Percentiles rank a stretch among this genome's conserved stretches.
Evolutionary conservation across 2,329 filamentous ascomycete genomes (phyloP).

Genomic region (Trichothecium roseum): DNA sequence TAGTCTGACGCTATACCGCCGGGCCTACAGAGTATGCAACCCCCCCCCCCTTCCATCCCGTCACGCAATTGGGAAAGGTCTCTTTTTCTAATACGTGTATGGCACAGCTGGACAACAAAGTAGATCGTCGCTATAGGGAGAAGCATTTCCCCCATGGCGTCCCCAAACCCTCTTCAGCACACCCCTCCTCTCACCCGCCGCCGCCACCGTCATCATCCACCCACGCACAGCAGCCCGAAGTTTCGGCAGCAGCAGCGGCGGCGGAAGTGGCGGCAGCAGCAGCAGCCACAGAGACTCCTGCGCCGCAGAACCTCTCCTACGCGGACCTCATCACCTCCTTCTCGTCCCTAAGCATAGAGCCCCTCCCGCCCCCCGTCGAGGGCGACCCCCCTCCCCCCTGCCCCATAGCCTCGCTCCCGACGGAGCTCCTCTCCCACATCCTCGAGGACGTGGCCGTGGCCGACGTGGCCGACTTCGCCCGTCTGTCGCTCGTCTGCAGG

Average conservation of each 20-base stretch:
- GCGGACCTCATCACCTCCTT: conserved; percentile 70
- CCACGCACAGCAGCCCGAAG: no score
- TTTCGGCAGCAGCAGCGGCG: conserved; percentile 18
- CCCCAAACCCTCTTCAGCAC: conserved; percentile 28
- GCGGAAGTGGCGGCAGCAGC: conserved; percentile 31
- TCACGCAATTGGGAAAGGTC: no score
- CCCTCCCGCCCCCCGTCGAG: conserved; percentile 58
- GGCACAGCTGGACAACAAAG: conserved; percentile 77
- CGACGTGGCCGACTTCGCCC: conserved; percentile 69
- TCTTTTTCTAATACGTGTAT: no score
- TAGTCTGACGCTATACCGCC: conserved; percentile 78
- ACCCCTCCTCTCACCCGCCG: conserved; percentile 4
- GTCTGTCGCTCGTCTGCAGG: conserved; percentile 74
- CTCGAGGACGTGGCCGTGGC: conserved; percentile 58
- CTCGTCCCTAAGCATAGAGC: conserved; percentile 56
- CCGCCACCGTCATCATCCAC: conserved; percentile 34
- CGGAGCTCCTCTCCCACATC: conserved; percentile 77
- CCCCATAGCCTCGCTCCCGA: conserved; percentile 65
- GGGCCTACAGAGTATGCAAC: conserved; percentile 66
- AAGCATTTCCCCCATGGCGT: conserved; percentile 73
- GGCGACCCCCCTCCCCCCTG: conserved; percentile 66
- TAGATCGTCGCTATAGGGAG: conserved; percentile 79
- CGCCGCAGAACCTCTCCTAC: conserved; percentile 38
- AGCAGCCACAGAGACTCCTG: conserved; percentile 24
- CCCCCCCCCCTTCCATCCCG: conserved; percentile 1